Conservation (phyloP, 1,284 basidiomycete species). For the Puccinia triticina region DNA sequence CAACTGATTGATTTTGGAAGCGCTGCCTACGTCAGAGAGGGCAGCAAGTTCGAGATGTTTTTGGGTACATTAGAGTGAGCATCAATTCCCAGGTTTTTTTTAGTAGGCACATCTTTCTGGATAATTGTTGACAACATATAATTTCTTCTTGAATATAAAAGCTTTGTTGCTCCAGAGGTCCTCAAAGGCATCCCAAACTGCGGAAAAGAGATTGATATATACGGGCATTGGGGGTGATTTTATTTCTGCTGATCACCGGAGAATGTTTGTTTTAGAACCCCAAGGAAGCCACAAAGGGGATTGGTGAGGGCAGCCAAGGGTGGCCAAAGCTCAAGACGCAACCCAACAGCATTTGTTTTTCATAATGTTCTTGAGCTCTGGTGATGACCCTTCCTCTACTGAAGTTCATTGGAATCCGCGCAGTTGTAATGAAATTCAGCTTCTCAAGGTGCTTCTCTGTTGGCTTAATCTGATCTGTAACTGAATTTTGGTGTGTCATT, state of each 20-base stretch:
- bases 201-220: conserved; percentile 94
- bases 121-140: not conserved
- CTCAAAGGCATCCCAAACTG: conserved; percentile 89
- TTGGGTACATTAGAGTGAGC: conserved; percentile 58
- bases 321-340: conserved; percentile 67
- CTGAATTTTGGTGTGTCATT: too few relatives aligned
- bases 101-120: not conserved
- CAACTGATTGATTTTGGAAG: conserved; percentile 78
- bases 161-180: conserved; percentile 95
- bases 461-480: too few relatives aligned
- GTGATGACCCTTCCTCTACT: too few relatives aligned
- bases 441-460: too few relatives aligned
- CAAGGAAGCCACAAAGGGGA: conserved; percentile 77
- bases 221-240: conserved; percentile 99
- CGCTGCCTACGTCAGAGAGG: conserved; percentile 59
- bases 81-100: not conserved
- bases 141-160: conserved; percentile 42
- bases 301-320: conserved; percentile 66
- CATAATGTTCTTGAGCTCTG: too few relatives aligned
- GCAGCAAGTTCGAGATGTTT: conserved; percentile 59
- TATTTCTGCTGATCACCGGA: conserved; percentile 90
- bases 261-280: conserved; percentile 91
- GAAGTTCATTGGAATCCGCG: too few relatives aligned
- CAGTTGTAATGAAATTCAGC: too few relatives aligned
- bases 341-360: too few relatives aligned